Evolutionary conservation across 805 yeast species (phyloP).

Genomic region (Lipomyces kockii): DNA sequence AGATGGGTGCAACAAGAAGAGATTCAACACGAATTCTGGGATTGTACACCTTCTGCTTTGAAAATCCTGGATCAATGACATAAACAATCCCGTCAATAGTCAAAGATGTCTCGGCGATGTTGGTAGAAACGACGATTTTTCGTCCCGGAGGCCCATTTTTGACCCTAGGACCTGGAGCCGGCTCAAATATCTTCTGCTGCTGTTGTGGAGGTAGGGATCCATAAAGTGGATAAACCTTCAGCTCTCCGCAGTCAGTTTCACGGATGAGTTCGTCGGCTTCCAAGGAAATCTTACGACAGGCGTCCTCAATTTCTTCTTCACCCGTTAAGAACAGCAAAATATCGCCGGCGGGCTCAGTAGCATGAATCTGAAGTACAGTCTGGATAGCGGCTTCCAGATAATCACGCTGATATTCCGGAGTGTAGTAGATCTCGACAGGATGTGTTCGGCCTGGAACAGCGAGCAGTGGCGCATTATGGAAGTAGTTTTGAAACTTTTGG

Average conservation of each 20-base stretch:
- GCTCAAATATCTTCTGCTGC: constrained; percentile 91
- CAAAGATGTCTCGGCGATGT: constrained; percentile 96
- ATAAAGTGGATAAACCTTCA: constrained; percentile 87
- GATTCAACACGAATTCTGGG: constrained; percentile 97
- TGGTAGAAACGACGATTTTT: constrained; percentile 88
- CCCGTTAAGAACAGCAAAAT: constrained; percentile 86
- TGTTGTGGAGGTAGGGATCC: constrained; percentile 96
- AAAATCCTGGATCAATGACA: constrained; percentile 96
- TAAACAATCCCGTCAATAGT: constrained; percentile 97
- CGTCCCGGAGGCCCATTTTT: constrained; percentile 91
- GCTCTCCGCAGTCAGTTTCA: constrained; percentile 89
- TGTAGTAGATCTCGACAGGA: constrained; percentile 95
- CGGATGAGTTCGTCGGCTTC: constrained; percentile 89
- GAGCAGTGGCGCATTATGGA: constrained; percentile 87
- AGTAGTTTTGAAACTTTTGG: constrained; percentile 88
- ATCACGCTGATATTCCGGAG: constrained; percentile 95
- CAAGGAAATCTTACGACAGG: constrained; percentile 81
- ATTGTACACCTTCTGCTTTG: constrained; percentile 94
- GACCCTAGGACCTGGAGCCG: constrained; percentile 76
- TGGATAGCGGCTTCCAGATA: constrained; percentile 93
- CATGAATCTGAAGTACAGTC: constrained; percentile 94
- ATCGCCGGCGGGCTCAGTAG: constrained; percentile 94
- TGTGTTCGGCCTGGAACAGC: constrained; percentile 98
- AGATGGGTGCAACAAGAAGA: constrained; percentile 89
- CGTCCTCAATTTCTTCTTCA: constrained; percentile 98